These are phyloP conservation scores for Cryptococcus sp. DNA, from an alignment of 1,284 basidiomycete genomes.

Conservation along the genomic window DNA sequence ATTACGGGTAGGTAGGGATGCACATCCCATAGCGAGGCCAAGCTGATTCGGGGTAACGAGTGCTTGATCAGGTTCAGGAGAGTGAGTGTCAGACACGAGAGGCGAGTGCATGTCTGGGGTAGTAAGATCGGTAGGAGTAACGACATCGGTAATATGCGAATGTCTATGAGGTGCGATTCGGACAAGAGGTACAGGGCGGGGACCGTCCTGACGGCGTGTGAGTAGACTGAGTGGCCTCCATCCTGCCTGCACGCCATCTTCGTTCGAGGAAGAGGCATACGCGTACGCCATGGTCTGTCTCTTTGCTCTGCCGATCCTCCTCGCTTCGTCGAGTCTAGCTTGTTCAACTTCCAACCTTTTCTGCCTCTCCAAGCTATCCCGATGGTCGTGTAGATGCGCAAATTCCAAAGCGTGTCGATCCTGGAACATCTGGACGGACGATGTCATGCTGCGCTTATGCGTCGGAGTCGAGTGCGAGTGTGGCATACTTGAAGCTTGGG, in stretches of 20 bases:
- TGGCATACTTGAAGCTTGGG: not conserved
- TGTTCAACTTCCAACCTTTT: constrained; percentile 18
- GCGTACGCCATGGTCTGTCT: constrained; percentile 16
- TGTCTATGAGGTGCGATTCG: not conserved
- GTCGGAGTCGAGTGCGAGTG: not conserved
- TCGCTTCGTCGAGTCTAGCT: constrained; percentile 26
- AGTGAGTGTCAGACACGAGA: constrained; percentile 15
- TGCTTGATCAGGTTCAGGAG: constrained; percentile 9
- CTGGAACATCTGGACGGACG: constrained; percentile 18
- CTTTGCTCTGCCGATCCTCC: constrained; percentile 22
- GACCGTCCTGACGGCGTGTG: constrained; percentile 3
- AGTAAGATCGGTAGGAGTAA: not conserved
- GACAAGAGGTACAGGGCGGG: not conserved
- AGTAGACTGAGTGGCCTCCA: constrained; percentile 19
- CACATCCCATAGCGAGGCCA: constrained; percentile 10
- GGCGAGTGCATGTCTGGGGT: constrained; percentile 18
- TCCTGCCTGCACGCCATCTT: not conserved
- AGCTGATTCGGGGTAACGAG: constrained; percentile 17
- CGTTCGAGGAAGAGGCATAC: not conserved
- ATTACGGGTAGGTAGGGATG: constrained; percentile 2
- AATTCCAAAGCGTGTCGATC: constrained; percentile 20
- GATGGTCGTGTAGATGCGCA: constrained; percentile 18
- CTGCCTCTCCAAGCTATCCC: constrained; percentile 12
- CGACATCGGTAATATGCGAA: not conserved
- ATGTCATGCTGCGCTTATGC: not conserved